Evolutionary conservation across 2,329 filamentous ascomycete genomes (phyloP).

Genomic region (Chlorencoelia australis): DNA sequence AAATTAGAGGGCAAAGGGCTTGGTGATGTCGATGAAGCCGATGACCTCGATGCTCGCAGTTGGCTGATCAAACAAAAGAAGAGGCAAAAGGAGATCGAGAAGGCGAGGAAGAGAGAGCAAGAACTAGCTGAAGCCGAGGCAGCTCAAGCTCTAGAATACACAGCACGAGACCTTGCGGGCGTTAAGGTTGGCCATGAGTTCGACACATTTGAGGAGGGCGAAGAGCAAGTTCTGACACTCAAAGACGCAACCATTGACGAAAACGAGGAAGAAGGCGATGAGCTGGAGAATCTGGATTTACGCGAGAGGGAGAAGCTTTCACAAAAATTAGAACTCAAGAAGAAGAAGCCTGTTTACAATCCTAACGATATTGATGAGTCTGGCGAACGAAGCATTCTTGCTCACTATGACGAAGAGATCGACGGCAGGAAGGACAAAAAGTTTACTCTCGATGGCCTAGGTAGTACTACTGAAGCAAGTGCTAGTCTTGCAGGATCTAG

Average conservation of each 20-base stretch:
- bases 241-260: slow-evolving; percentile 83
- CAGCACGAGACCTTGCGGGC: slow-evolving; percentile 75
- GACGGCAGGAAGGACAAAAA: slow-evolving; percentile 78
- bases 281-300: slow-evolving; percentile 69
- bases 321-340: slow-evolving; percentile 77
- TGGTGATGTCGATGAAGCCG: slow-evolving; percentile 60
- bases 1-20: slow-evolving; percentile 75
- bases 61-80: slow-evolving; percentile 91
- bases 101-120: slow-evolving; percentile 60
- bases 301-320: slow-evolving; percentile 62
- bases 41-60: slow-evolving; percentile 64
- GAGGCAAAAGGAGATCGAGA: slow-evolving; percentile 81
- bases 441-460: slow-evolving; percentile 77
- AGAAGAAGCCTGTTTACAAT: slow-evolving; percentile 82
- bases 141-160: slow-evolving; percentile 63
- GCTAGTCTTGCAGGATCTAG: slow-evolving; percentile 38
- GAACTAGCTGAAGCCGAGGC: slow-evolving; percentile 71
- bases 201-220: slow-evolving; percentile 67
- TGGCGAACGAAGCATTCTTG: slow-evolving; percentile 58
- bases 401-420: slow-evolving; percentile 95
- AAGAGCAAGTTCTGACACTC: slow-evolving; percentile 86
- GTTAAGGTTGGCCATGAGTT: slow-evolving; percentile 88
- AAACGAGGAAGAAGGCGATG: slow-evolving; percentile 79
- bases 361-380: slow-evolving; percentile 61
- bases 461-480: slow-evolving; percentile 53